Base-by-base conservation (phyloP, 192 early-diverging fungal species). In the Dissophora ornata region DNA sequence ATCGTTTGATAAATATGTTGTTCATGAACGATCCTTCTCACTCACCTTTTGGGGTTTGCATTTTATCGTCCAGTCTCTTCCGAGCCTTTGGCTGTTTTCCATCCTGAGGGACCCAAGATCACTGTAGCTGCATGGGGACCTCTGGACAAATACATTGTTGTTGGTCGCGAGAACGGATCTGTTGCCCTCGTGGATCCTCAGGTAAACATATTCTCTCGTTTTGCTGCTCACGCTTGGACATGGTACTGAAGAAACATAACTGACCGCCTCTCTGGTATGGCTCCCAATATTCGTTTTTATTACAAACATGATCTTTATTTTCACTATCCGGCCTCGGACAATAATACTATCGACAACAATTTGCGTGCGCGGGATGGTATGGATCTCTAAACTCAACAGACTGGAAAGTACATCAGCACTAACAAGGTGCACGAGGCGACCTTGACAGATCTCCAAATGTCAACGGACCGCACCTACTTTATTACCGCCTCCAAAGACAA, bases 401-500 rank as follows among this genome's bases (percentile, higher is more conserved):
- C 90, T 79, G 93, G 94, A 48, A 85, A 90, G 38, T 79, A 83
- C 45, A 57, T 92, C 41, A 84, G 89, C 61, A 80, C 85, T 32
- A 80, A 83, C 47, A 87, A 88, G 44, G 82, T 87, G 11, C 98
- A 99, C 73, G 83, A 84, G 1, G 85, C 58, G 18, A 67, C 83
- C 12, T 89, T 99, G 67, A 92, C 94, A 18, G 98, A 99, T 80
- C 80, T 99, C 57, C 98, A 99, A 82, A 94, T 97, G 85, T 90
- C 88, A 41, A 74, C 85, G 34, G 94, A 97, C 82, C 88, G 91
- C 59, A 90, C 91, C 32, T 95, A 94, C 87, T 97, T 98, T 70
- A 97, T 98, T 70, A 96, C 97, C 29, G 85, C 94, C 29, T 96
- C 95, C 67, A 97, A 96, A 87, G 98, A 99, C 85, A 92, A 93